Evolutionary conservation across 2,329 filamentous ascomycete genomes (phyloP).

Genomic region (Hypoxylon sp.): DNA sequence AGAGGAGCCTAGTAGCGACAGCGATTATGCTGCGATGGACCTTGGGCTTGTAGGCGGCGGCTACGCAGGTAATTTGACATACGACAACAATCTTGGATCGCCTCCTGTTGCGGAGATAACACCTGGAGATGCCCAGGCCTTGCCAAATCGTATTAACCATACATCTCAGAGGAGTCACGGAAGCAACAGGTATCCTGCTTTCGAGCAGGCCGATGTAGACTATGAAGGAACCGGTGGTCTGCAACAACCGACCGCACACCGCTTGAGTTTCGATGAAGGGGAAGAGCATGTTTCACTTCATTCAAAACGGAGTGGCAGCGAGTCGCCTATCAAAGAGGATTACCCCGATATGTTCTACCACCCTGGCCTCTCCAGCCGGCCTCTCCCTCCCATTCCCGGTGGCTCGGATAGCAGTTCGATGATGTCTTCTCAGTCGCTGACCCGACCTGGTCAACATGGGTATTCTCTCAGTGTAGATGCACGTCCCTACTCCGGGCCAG

Average conservation of each 20-base stretch:
- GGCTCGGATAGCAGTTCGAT: conserved; percentile 71
- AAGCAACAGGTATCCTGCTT: conserved; percentile 58
- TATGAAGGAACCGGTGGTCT: conserved; percentile 91
- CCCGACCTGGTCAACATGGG: conserved; percentile 62
- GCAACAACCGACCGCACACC: conserved; percentile 77
- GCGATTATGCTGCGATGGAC: conserved; percentile 79
- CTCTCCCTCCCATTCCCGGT: conserved; percentile 71
- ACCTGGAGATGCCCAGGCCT: conserved; percentile 61
- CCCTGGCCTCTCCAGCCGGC: conserved; percentile 78
- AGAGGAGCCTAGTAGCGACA: conserved; percentile 74
- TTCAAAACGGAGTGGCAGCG: conserved; percentile 69
- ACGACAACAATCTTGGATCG: conserved; percentile 62
- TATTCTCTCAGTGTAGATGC: conserved; percentile 64
- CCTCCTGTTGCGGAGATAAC: conserved; percentile 55
- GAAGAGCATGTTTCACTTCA: conserved; percentile 78
- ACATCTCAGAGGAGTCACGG: conserved; percentile 56
- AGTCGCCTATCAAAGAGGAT: conserved; percentile 77
- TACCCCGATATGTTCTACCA: conserved; percentile 95
- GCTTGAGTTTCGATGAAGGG: conserved; percentile 91
- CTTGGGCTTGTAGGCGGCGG: conserved; percentile 80
- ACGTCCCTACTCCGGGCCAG: conserved; percentile 59
- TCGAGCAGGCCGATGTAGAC: conserved; percentile 79
- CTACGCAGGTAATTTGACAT: conserved; percentile 66
- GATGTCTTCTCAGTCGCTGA: conserved; percentile 61
- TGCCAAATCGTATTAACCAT: conserved; percentile 60